A percentile compares a stretch with the other conserved stretches of the same genome.
Conservation (phyloP, 208 protist species). For the Borovskyia barvae region DNA sequence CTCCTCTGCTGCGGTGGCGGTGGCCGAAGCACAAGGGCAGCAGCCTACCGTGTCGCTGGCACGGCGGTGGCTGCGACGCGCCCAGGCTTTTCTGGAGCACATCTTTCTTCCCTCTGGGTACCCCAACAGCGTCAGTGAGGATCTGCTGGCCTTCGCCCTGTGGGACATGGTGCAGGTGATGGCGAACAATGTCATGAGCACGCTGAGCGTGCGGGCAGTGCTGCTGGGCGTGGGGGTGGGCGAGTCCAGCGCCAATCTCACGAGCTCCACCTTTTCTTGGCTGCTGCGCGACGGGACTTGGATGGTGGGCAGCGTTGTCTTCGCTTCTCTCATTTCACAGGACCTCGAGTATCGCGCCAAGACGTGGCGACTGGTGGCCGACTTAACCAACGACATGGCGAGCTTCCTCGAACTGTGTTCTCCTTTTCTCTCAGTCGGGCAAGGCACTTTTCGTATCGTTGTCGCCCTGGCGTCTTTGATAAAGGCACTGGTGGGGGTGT, state of each 20-base stretch:
- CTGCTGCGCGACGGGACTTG: conserved; percentile 54
- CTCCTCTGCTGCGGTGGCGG: no score
- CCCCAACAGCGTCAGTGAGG: conserved; percentile 52
- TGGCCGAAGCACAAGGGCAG: background rate
- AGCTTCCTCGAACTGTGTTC: conserved; percentile 42
- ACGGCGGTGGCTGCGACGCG: background rate
- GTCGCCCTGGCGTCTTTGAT: conserved; percentile 28
- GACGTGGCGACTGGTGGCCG: conserved; percentile 56
- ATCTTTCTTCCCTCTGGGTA: conserved; percentile 63
- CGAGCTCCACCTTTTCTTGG: conserved; percentile 51
- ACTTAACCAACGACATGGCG: conserved; percentile 50
- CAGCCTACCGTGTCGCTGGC: background rate
- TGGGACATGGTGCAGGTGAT: conserved; percentile 39
- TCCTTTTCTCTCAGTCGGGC: conserved; percentile 18
- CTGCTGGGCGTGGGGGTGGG: conserved; percentile 53
- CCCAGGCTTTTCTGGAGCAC: conserved; percentile 12
- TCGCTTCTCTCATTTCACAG: conserved; percentile 31
- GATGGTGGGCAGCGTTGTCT: conserved; percentile 46
- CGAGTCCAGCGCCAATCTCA: conserved; percentile 28
- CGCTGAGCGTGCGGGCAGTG: conserved; percentile 52
- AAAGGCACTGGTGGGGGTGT: conserved; percentile 48
- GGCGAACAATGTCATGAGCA: conserved; percentile 31
- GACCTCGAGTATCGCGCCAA: conserved; percentile 53
- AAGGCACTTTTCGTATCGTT: conserved; percentile 27
- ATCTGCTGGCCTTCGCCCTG: conserved; percentile 32